A percentile compares a stretch with the other conserved stretches of the same genome.
phyloP scores from a whole-genome alignment of 2,329 filamentous ascomycete species.

The Aspergillus fumigatiaffinis region DNA sequence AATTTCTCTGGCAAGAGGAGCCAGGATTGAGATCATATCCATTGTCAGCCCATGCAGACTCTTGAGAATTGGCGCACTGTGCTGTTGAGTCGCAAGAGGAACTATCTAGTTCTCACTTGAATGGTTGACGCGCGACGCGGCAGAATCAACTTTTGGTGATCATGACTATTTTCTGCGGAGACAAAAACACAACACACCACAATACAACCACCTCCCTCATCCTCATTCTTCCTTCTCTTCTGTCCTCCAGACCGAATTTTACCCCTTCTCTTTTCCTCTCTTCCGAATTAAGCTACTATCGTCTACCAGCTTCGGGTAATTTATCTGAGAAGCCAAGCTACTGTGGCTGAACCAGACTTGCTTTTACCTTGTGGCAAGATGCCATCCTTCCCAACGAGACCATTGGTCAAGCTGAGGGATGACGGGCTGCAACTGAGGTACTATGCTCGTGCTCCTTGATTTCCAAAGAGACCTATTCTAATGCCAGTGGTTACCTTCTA shows the following conservation, averaged over 20 bases:
- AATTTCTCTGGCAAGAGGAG: conserved; percentile 20
- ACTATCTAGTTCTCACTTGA: background rate
- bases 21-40: conserved; percentile 21
- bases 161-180: background rate
- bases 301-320: background rate
- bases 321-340: background rate
- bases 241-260: background rate
- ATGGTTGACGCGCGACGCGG: background rate
- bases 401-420: conserved; percentile 36
- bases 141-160: background rate
- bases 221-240: background rate
- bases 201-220: background rate
- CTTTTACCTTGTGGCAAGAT: conserved; percentile 20
- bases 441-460: background rate
- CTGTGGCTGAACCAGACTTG: conserved; percentile 16
- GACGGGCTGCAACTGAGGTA: conserved; percentile 43
- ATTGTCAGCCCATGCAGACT: conserved; percentile 19
- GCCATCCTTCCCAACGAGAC: conserved; percentile 34
- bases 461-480: background rate
- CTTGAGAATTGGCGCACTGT: background rate
- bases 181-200: background rate
- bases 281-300: conserved; percentile 6
- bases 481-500: conserved; percentile 25
- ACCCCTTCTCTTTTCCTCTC: background rate
- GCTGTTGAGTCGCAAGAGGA: background rate